Evolutionary conservation across 371 early-diverging fungal species (phyloP), one percentile per base, ranked within the genome.

Genomic region (Dichotomocladium elegans): DNA sequence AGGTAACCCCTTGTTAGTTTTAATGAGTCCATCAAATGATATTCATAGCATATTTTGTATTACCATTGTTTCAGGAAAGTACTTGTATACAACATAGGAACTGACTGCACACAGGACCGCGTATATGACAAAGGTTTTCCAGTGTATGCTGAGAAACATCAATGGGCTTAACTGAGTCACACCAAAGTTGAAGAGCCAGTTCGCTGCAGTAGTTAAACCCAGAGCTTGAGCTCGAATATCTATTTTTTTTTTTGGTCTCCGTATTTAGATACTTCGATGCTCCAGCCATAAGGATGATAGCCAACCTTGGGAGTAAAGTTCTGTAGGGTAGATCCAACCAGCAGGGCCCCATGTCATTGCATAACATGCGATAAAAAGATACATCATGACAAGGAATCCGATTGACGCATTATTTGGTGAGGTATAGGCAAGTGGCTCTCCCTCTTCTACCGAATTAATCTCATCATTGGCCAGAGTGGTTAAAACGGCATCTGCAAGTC

Each of bases 251-350:
- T 41, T 57, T 4, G 11, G 27, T 34, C 25, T 31, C 6, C 21
- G 19, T 15, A 41, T 8, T 12, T 43, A 17, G 31, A 37, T 27
- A 47, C 19, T 15, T 34, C 7, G 0, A 11, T 45, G 7, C 27
- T 14, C 24, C 41, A 28, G 11, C 51, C 5, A 43, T 25, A 6
- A 33, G 33, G 14, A 21, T 6, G n/a, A n/a, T 42, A 1, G 42
- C 35, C 41, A 56, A 59, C 82, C 78, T 58, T 83, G 81, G 5
- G 91, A 87, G 72, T 84, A 91, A 40, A 92, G 87, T 61, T 96
- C 97, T 19, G 93, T 80, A 25, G 93, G 94, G 70, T 93, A 93
- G 47, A 91, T 86, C 96, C 96, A 96, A 21, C 90, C 92, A 35
- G 90, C 78, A 22, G 96, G 93, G 10, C 94, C 95, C 95, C 94